phyloP scores from a whole-genome alignment of 164 flowering plant species.

The Vitis riparia region DNA sequence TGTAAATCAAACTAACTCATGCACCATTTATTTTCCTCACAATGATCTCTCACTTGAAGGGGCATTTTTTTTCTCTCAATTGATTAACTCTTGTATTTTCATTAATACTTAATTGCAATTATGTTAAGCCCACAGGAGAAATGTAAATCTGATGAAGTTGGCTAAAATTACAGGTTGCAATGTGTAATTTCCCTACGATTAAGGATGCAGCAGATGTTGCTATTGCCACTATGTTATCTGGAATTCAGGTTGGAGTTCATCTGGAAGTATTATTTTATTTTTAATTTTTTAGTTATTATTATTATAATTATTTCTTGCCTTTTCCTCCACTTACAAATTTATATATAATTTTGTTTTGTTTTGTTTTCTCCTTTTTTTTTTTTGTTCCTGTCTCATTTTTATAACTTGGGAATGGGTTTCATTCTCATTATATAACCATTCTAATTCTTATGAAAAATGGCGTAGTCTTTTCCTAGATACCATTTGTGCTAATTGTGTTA shows the following conservation, averaged over 20 bases:
- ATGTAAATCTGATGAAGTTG: neutral
- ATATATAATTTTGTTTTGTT: too few species aligned
- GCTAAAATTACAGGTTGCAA: slow-evolving; percentile 67
- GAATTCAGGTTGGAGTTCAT: slow-evolving; percentile 71
- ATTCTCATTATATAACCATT: too few species aligned
- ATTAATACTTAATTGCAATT: neutral
- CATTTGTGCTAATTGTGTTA: too few species aligned
- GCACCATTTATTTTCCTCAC: too few species aligned
- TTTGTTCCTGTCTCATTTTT: neutral
- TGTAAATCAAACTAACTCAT: too few species aligned
- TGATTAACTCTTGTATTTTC: neutral
- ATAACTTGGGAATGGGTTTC: neutral
- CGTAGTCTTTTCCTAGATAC: too few species aligned
- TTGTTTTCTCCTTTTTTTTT: too few species aligned
- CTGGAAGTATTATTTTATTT: slow-evolving; percentile 7
- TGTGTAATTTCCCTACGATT: slow-evolving; percentile 87
- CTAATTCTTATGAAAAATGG: too few species aligned
- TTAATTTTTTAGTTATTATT: neutral
- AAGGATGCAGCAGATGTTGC: slow-evolving; percentile 99
- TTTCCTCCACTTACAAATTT: too few species aligned
- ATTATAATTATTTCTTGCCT: too few species aligned
- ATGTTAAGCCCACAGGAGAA: neutral
- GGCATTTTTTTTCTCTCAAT: neutral
- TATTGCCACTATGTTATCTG: slow-evolving; percentile 90
- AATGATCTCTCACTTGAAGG: too few species aligned